Evolutionary conservation across 345 rosid species (phyloP).

Genomic region (Litchi chinensis): DNA sequence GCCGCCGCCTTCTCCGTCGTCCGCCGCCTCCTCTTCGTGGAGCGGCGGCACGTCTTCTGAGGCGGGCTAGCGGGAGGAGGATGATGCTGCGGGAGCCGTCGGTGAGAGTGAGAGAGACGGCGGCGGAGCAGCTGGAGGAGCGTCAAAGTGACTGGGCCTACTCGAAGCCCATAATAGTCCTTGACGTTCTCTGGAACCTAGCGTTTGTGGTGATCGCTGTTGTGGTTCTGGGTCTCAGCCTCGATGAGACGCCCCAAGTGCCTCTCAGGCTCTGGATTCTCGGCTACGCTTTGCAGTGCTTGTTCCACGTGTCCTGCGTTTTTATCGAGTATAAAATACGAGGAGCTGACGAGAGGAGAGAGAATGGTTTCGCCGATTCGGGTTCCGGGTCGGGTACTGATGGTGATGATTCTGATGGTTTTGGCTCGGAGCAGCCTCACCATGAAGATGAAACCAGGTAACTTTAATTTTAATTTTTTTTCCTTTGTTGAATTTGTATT

Average conservation of each 20-base stretch:
- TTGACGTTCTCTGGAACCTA: conserved; percentile 75
- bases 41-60: conserved; percentile 68
- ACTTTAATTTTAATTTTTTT: too few species aligned
- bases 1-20: conserved; percentile 56
- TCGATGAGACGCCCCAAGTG: conserved; percentile 53
- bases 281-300: conserved; percentile 69
- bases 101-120: conserved; percentile 72
- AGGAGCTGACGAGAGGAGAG: conserved; percentile 39
- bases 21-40: conserved; percentile 62
- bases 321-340: conserved; percentile 49
- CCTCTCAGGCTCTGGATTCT: conserved; percentile 77
- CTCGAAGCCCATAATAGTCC: conserved; percentile 65
- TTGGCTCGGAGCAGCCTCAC: conserved; percentile 26
- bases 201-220: conserved; percentile 51
- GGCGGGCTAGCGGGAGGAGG: conserved; percentile 74
- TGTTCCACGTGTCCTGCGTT: conserved; percentile 69
- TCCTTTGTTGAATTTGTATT: background rate
- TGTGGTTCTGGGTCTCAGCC: conserved; percentile 51
- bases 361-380: conserved; percentile 17
- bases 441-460: conserved; percentile 54
- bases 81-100: conserved; percentile 88
- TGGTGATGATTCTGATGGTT: conserved; percentile 38
- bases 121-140: conserved; percentile 93
- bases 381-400: conserved; percentile 37
- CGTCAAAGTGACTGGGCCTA: conserved; percentile 81